Conservation (phyloP, 1,284 basidiomycete genomes). For the Microbotryomycetes sp. region DNA sequence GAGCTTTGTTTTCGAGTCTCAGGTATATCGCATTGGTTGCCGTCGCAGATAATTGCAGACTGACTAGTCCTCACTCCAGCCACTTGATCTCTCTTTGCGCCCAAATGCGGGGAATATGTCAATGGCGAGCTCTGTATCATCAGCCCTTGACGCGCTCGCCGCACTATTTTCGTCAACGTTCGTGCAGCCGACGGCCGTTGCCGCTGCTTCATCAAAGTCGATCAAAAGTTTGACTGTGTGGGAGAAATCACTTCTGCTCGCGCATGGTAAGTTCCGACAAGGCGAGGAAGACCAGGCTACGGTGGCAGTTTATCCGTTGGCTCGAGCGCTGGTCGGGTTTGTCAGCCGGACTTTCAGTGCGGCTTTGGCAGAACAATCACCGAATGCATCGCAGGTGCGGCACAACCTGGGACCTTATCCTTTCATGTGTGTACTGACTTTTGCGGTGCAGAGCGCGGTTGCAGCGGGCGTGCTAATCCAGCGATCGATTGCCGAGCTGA, state of each 20-base stretch:
- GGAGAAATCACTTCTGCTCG: conserved; percentile 26
- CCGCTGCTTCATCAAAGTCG: conserved; percentile 11
- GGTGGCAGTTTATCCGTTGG: background rate
- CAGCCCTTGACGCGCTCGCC: conserved; percentile 15
- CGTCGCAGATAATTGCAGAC: background rate
- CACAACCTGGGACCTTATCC: too few species aligned
- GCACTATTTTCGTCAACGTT: conserved; percentile 6
- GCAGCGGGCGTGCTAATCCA: conserved; percentile 2
- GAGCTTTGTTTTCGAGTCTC: background rate
- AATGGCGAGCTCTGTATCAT: conserved; percentile 2
- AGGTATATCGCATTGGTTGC: background rate
- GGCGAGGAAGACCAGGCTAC: conserved; percentile 24
- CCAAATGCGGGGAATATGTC: background rate
- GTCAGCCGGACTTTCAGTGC: background rate
- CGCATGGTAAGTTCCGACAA: conserved; percentile 20
- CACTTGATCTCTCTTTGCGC: conserved; percentile 24
- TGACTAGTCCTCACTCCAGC: conserved; percentile 15
- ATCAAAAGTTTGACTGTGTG: conserved; percentile 13
- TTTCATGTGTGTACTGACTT: too few species aligned
- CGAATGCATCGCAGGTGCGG: too few species aligned
- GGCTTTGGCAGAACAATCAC: too few species aligned
- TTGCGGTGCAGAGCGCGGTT: conserved; percentile 10
- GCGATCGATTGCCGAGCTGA: conserved; percentile 33
- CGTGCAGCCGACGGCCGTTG: conserved; percentile 1
- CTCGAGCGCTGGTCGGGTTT: conserved; percentile 3